These are phyloP conservation scores for Candida yuanshanica DNA, from an alignment of 805 yeast genomes.

Conservation along the genomic window DNA sequence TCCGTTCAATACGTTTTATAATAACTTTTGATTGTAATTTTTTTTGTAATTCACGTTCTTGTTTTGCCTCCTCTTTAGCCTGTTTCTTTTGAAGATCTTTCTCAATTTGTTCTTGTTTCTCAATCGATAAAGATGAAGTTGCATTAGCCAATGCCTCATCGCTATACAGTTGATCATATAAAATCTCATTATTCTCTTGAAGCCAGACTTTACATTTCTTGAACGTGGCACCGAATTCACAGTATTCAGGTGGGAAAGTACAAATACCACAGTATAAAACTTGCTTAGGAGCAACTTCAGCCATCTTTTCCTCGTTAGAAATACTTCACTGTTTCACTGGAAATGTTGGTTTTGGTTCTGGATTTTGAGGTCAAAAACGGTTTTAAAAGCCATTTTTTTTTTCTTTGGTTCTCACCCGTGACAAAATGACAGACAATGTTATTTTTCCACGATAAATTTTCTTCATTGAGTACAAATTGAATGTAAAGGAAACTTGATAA, in stretches of 20 bases:
- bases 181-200: slow-evolving; percentile 47
- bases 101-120: slow-evolving; percentile 76
- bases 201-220: slow-evolving; percentile 86
- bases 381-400: no score
- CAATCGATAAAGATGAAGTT: slow-evolving; percentile 57
- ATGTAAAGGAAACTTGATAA: no score
- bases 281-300: slow-evolving; percentile 23
- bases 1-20: slow-evolving; percentile 84
- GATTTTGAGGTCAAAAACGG: no score
- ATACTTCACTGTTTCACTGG: no score
- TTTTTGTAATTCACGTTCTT: slow-evolving; percentile 76
- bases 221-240: slow-evolving; percentile 83
- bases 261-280: slow-evolving; percentile 75
- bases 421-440: background rate
- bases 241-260: slow-evolving; percentile 81
- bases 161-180: slow-evolving; percentile 56
- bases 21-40: slow-evolving; percentile 74
- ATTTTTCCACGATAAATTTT: no score
- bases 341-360: background rate
- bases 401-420: background rate
- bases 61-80: slow-evolving; percentile 78
- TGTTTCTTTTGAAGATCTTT: slow-evolving; percentile 81
- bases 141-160: slow-evolving; percentile 52
- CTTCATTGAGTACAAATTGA: no score
- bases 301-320: background rate